A percentile compares a stretch with the other conserved stretches of the same genome.
phyloP scores from a whole-genome alignment of 345 rosid genomes.

The Citrus glauca region DNA sequence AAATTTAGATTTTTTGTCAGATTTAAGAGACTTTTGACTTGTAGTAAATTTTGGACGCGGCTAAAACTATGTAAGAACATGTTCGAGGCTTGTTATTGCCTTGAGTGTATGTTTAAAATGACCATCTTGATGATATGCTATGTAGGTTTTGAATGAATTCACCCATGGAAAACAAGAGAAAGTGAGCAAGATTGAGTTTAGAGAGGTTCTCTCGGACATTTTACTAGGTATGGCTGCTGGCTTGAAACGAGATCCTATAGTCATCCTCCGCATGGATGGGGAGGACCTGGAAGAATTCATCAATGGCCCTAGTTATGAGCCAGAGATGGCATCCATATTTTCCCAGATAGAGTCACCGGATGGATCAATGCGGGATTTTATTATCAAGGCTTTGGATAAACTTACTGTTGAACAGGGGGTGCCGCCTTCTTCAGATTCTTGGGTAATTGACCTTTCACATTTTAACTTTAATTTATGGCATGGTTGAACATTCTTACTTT shows the following conservation, averaged over 20 bases:
- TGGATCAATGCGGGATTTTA: constrained; percentile 42
- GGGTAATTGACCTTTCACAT: constrained; percentile 41
- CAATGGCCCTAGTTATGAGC: constrained; percentile 57
- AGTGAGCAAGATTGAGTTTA: constrained; percentile 79
- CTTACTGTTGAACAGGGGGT: constrained; percentile 89
- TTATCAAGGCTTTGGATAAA: constrained; percentile 56
- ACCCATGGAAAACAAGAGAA: constrained; percentile 75
- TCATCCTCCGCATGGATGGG: constrained; percentile 92
- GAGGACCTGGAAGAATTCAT: constrained; percentile 89
- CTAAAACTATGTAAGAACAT: not conserved
- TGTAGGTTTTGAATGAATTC: constrained; percentile 81
- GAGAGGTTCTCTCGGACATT: constrained; percentile 85
- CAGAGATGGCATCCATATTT: constrained; percentile 57
- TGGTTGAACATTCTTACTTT: not conserved
- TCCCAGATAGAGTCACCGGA: constrained; percentile 41
- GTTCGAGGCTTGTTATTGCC: not conserved
- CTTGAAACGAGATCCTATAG: constrained; percentile 89
- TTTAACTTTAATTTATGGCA: not conserved
- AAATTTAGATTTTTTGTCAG: not conserved
- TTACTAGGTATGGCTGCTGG: constrained; percentile 97
- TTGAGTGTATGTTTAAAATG: not conserved
- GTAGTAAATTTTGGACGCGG: not conserved
- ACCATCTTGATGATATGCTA: not conserved
- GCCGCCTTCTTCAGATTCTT: constrained; percentile 81
- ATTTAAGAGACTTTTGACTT: not conserved